Evolutionary conservation across 2,329 filamentous ascomycete species (phyloP).

Genomic region (Dendrostoma leiphaemia): DNA sequence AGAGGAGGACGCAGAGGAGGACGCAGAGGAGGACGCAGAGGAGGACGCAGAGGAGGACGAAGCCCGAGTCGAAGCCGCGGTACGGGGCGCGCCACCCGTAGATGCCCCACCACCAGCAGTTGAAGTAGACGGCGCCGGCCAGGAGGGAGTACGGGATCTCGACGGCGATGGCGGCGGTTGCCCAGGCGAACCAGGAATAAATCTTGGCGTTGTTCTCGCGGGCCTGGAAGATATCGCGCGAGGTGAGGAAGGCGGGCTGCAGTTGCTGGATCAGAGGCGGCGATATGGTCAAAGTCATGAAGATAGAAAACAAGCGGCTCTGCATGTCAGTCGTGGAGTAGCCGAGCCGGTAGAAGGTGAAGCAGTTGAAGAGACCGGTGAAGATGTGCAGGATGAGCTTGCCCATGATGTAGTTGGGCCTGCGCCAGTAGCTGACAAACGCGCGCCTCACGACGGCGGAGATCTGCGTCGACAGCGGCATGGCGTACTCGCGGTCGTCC

Average conservation of each 20-base stretch:
- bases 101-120: constrained; percentile 59
- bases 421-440: constrained; percentile 62
- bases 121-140: constrained; percentile 45
- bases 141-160: constrained; percentile 45
- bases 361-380: constrained; percentile 50
- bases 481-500: constrained; percentile 52
- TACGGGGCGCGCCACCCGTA: constrained; percentile 1
- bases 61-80: constrained; percentile 48
- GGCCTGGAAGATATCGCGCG: constrained; percentile 55
- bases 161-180: constrained; percentile 48
- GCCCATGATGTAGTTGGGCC: constrained; percentile 64
- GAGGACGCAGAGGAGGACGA: constrained; percentile 51
- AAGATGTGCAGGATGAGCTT: constrained; percentile 35
- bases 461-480: constrained; percentile 61
- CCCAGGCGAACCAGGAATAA: constrained; percentile 59
- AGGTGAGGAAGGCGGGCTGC: constrained; percentile 56
- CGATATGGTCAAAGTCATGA: constrained; percentile 63
- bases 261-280: constrained; percentile 58
- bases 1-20: constrained; percentile 56
- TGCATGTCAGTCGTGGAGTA: constrained; percentile 50
- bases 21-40: constrained; percentile 25
- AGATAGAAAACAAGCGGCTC: constrained; percentile 55
- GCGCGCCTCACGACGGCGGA: constrained; percentile 63
- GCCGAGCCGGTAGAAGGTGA: constrained; percentile 60
- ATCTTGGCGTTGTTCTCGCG: constrained; percentile 61